Evolutionary conservation across 345 rosid species (phyloP).

Genomic region (Fremontodendron californicum): DNA sequence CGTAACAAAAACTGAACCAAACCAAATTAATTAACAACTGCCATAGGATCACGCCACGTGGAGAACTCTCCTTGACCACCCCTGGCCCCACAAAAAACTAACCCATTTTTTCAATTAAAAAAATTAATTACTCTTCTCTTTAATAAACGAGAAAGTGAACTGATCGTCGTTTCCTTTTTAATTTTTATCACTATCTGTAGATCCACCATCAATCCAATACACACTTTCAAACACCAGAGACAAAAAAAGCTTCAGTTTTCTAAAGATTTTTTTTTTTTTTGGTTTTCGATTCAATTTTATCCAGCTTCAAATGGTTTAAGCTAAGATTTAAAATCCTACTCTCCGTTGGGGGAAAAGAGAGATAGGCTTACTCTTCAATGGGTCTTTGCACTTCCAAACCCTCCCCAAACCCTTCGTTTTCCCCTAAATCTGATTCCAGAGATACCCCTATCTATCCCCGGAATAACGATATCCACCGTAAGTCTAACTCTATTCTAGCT

Average conservation of each 20-base stretch:
- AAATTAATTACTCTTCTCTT: background rate
- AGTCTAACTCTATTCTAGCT: slow-evolving; percentile 15
- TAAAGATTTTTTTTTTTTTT: background rate
- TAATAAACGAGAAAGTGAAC: slow-evolving; percentile 30
- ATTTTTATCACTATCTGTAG: slow-evolving; percentile 47
- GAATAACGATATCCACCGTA: slow-evolving; percentile 15
- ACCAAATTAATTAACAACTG: slow-evolving; percentile 10
- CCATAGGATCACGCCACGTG: slow-evolving; percentile 20
- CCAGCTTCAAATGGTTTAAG: slow-evolving; percentile 8
- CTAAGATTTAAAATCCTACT: slow-evolving; percentile 6
- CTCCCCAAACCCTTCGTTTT: slow-evolving; percentile 35
- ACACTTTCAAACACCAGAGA: slow-evolving; percentile 11
- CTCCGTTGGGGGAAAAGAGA: slow-evolving; percentile 32
- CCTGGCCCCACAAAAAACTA: background rate
- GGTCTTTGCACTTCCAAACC: slow-evolving; percentile 80
- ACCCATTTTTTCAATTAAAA: background rate
- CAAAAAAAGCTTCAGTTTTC: slow-evolving; percentile 16
- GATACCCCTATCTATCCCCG: slow-evolving; percentile 29
- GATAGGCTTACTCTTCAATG: slow-evolving; percentile 32
- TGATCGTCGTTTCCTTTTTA: slow-evolving; percentile 44
- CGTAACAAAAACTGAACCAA: background rate
- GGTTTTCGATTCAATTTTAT: slow-evolving; percentile 17
- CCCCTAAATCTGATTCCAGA: slow-evolving; percentile 33
- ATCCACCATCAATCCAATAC: slow-evolving; percentile 31
- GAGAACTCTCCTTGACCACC: background rate